These are phyloP conservation scores for Coemansia sp. DNA, from an alignment of 192 early-diverging fungal species.

Conservation along the genomic window DNA sequence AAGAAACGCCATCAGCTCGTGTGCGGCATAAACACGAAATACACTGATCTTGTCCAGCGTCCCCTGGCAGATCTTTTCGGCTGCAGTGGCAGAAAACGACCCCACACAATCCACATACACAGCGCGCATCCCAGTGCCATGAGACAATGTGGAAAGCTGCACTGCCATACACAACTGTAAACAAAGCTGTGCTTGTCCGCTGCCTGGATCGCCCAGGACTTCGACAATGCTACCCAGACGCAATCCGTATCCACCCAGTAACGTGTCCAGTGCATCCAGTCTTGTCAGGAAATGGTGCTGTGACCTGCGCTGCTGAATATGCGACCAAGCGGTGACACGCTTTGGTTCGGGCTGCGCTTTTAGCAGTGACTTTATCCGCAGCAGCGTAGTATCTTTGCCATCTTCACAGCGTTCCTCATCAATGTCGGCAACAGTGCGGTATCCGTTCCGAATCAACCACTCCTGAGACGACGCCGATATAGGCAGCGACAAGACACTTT, in stretches of 20 bases:
- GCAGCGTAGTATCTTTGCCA: constrained; percentile 10
- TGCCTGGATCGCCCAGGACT: constrained; percentile 19
- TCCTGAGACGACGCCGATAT: constrained; percentile 10
- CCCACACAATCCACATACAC: constrained; percentile 30
- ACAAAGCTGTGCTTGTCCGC: constrained; percentile 23
- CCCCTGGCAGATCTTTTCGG: constrained; percentile 1
- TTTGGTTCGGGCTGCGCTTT: neutral
- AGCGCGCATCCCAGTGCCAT: constrained; percentile 6
- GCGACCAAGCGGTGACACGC: constrained; percentile 6
- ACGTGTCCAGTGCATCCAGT: constrained; percentile 13
- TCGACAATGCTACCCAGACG: constrained; percentile 18
- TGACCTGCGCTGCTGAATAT: constrained; percentile 9
- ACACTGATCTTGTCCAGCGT: constrained; percentile 17
- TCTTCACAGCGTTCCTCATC: constrained; percentile 5
- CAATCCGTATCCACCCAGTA: constrained; percentile 22
- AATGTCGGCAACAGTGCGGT: constrained; percentile 23
- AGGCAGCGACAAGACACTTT: constrained; percentile 22
- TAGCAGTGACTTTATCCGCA: constrained; percentile 12
- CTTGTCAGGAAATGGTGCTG: constrained; percentile 17
- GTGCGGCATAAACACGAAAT: constrained; percentile 31
- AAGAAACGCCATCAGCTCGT: constrained; percentile 33
- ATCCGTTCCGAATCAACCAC: constrained; percentile 23
- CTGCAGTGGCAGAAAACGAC: constrained; percentile 18
- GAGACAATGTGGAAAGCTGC: constrained; percentile 3
- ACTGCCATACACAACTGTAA: constrained; percentile 25